phyloP scores from a whole-genome alignment of 352 stramenopile species.

The Pythium grandisporangium region DNA sequence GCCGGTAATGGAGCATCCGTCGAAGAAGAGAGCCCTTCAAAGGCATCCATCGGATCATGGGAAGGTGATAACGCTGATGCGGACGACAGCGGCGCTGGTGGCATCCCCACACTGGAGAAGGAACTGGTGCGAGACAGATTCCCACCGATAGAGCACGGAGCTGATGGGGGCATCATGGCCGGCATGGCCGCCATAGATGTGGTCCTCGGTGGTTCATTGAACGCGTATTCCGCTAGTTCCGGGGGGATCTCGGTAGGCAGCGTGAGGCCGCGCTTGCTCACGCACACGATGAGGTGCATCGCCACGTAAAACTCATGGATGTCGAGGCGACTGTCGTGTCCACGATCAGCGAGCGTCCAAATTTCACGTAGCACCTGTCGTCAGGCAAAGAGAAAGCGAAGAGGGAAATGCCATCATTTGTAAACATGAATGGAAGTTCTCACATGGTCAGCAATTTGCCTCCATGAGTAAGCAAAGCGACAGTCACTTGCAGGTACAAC shows the following conservation, averaged over 20 bases:
- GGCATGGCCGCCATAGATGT: constrained; percentile 33
- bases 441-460: too few relatives aligned
- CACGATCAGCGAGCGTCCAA: constrained; percentile 88
- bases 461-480: too few relatives aligned
- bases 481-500: too few relatives aligned
- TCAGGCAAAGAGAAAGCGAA: too few relatives aligned
- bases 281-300: constrained; percentile 96
- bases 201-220: too few relatives aligned
- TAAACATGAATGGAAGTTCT: too few relatives aligned
- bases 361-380: constrained; percentile 82
- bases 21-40: constrained; percentile 29
- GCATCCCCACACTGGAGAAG: constrained; percentile 4
- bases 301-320: constrained; percentile 91
- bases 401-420: too few relatives aligned
- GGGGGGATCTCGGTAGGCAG: constrained; percentile 60
- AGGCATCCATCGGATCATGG: constrained; percentile 44
- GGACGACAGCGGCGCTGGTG: not conserved
- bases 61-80: too few relatives aligned
- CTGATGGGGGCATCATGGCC: not conserved
- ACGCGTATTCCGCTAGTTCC: constrained; percentile 63
- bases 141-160: not conserved
- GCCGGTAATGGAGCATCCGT: too few relatives aligned
- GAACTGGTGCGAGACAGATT: constrained; percentile 7
- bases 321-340: constrained; percentile 89
- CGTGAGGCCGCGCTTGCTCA: constrained; percentile 84